Base-by-base conservation (phyloP, 1,284 basidiomycete species). In the Moesziomyces sp. region DNA sequence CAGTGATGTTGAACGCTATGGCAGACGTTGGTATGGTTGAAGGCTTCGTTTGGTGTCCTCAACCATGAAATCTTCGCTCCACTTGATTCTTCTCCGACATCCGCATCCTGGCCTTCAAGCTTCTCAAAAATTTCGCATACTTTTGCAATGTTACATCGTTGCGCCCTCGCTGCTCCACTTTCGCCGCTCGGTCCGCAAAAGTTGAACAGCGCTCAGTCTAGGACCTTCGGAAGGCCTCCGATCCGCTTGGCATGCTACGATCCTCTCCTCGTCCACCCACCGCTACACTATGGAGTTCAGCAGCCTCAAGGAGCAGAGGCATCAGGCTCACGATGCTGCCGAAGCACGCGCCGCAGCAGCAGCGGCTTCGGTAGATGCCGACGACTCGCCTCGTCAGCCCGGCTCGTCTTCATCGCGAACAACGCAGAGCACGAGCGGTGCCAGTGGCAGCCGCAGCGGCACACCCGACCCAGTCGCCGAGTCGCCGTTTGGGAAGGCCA, bases 281-380 rank as follows among this genome's bases (percentile, higher is more conserved):
- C 5, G 18, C 38, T 1, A 4, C 24, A 57, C 38, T 3, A 73
- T 74, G 72, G 67, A 70, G 54, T 67, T 70, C 57, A 63, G 48
- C 59, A 67, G 66, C 42, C 67, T 67, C 45, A 57, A 67, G 28
- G 67, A 67, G 46, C 67, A 70, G 52, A 42, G 61, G 21, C 21
- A 26, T 6, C 35, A 51, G 5, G 54, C 54, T 24, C 55, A 46
- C 18, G 65, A 60, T 19, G 58, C 57, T n/a, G 71, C 71, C 23
- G 71, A 60, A 35, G 66, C 65, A 8, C 49, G 57, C 52, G 60
- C 69, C 40, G 63, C 69, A 23, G 64, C 65, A 24, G 65, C 64
- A 10, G 71, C 65, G 33, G 56, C 61, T 42, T 63, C 60, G 7
- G 53, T 33, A 5, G 61, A 60, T 14, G 50, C 53, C 1, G 48